Evolutionary conservation across 768 basidiomycete species (phyloP).

Genomic region (Serendipita sp.): DNA sequence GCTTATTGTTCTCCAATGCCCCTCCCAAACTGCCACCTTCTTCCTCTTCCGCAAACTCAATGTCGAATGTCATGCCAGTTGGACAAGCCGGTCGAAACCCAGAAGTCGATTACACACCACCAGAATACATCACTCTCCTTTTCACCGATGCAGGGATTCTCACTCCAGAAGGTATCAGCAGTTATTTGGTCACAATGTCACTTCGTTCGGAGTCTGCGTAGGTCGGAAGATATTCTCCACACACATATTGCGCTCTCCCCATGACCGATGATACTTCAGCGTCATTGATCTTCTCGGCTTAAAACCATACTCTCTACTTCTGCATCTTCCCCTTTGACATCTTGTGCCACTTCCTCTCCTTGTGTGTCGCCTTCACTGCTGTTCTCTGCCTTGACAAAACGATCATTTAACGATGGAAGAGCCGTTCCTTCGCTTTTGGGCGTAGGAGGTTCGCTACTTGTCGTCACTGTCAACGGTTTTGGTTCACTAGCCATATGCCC

Average conservation of each 20-base stretch:
- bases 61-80: slow-evolving; percentile 38
- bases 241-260: background rate
- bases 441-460: background rate
- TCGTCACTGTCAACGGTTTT: slow-evolving; percentile 34
- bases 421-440: background rate
- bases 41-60: background rate
- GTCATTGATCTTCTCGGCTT: background rate
- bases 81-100: slow-evolving; percentile 75
- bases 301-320: slow-evolving; percentile 1
- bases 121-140: slow-evolving; percentile 84
- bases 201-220: background rate
- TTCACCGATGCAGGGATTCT: slow-evolving; percentile 89
- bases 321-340: background rate
- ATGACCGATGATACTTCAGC: background rate
- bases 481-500: slow-evolving; percentile 75
- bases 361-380: background rate
- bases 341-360: background rate
- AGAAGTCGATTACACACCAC: slow-evolving; percentile 81
- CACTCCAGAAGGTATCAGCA: slow-evolving; percentile 84
- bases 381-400: slow-evolving; percentile 12
- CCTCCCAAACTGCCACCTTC: background rate
- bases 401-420: slow-evolving; percentile 8
- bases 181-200: slow-evolving; percentile 89
- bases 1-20: slow-evolving; percentile 10
- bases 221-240: background rate